Base-by-base conservation (phyloP, 1,284 basidiomycete genomes). In the Inonotus obliquus region DNA sequence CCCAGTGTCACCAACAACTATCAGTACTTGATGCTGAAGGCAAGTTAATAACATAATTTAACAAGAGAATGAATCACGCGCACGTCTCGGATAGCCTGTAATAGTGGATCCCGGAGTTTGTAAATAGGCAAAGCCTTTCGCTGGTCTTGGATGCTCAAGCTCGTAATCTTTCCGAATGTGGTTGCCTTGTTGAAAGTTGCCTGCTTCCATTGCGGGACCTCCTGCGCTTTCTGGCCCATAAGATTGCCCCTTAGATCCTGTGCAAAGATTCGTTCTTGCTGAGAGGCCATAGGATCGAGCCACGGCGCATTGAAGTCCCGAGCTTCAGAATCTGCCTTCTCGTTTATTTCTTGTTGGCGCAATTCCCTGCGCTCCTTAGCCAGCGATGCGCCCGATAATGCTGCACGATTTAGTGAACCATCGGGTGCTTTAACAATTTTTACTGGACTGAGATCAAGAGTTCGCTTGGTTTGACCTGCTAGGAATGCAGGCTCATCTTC, bases 401-500 rank as follows among this genome's bases (percentile, higher is more conserved):
- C 97, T 25, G 97, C 96, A 63, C 97, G 82, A 69, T 99, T 99
- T 63, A 99, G 75, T 6, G 96, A 96, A 52, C 94, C 94, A 73
- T 96, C 94, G 0, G 94, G 94, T 7, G 94, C 94, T 70, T 96
- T 96, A 70, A 96, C 89, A 69, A 99, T 93, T 75, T 98, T 98
- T 68, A 99, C 94, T 0, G 97, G 97, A 69, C 94, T 97, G 55
- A 99, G 83, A 67, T 99, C 94, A 47, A 98, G 83, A 0, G 94
- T 96, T 63, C 91, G 86, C 75, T 96, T 96, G 55, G 95, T 98
- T 75, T 99, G 96, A 9, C 97, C 97, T 32, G 92, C 87, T 27
- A 99, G 77, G 84, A 99, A 99, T 0, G 96, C 85, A 0, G 97
- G 96, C 71, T 99, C 97, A 61, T 97, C 94, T 71, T 99, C 97